Evolutionary conservation across 805 yeast genomes (phyloP), one percentile per base, ranked within the genome.

Genomic region (Schizosaccharomyces octosporus): DNA sequence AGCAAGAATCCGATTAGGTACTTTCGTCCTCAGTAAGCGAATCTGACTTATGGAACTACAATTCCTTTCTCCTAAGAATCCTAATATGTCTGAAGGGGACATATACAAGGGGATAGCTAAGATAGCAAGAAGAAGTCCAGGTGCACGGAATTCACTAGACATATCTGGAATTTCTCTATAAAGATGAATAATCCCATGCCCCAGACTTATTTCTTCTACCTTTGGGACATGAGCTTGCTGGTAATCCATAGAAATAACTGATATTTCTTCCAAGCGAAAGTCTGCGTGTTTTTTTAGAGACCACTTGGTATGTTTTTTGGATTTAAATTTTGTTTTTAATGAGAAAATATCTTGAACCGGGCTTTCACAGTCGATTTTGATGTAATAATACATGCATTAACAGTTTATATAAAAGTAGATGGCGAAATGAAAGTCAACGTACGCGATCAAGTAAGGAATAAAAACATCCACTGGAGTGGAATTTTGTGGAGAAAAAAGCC

Each of bases 31-130:
- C 41, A 89, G 71, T 62, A 88, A 75, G 59, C 96, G 74, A 63
- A 87, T 77, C 72, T 87, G 93, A 0, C 88, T 77, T 1, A 86
- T 78, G 31, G 73, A 70, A 11, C 76, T 75, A 64, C 79, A 71
- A 36, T 78, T 75, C 0, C 75, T 72, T 59, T 82, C 82, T 29
- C 94, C 94, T 11, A 89, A 78, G 68, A 83, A 88, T 4, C 90
- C 94, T 3, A 88, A 70, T 29, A 89, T 69, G 66, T 88, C 96
- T 29, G 87, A 83, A 0, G 90, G 85, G 0, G 95, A 82, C 70
- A 88, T 83, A 69, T 88, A 89, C 11, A 85, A 81, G 0, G 97
- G 97, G 0, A 88, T 82, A 0, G 94, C 88, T n/a, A 87, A 70
- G 21, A 87, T 84, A 0, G 90, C 81, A 3, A 86, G 79, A 72